A percentile compares a stretch with the other conserved stretches of the same genome.
phyloP scores from a whole-genome alignment of 2,329 filamentous ascomycete genomes.

The Sordariomycetes sp. region DNA sequence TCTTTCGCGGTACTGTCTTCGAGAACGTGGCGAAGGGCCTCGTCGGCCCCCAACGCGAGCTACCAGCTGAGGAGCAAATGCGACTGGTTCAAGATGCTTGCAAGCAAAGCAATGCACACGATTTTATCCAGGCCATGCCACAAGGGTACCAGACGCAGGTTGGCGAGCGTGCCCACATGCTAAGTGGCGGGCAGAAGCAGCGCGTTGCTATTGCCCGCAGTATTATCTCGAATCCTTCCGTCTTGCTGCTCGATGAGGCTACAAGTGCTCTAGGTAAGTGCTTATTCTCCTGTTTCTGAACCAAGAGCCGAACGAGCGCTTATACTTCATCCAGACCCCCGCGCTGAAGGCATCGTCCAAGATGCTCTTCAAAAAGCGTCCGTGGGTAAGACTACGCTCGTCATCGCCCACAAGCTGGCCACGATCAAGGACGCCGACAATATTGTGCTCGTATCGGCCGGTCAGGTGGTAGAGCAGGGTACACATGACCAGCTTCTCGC shows the following conservation, averaged over 20 bases:
- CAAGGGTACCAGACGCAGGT: conserved; percentile 46
- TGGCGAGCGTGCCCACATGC: conserved; percentile 49
- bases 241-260: conserved; percentile 59
- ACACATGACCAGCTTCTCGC: conserved; percentile 71
- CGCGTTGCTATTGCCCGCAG: conserved; percentile 47
- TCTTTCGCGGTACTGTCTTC: conserved; percentile 84
- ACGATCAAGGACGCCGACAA: conserved; percentile 93
- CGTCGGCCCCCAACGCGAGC: conserved; percentile 71
- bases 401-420: conserved; percentile 89
- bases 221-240: conserved; percentile 30
- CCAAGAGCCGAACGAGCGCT: no score
- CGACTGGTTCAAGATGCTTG: conserved; percentile 31
- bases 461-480: conserved; percentile 86
- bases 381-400: conserved; percentile 84
- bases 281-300: not conserved
- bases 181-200: conserved; percentile 59
- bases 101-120: conserved; percentile 32
- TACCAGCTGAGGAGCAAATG: conserved; percentile 32
- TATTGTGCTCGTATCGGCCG: conserved; percentile 85
- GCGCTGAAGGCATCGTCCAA: conserved; percentile 72
- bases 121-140: conserved; percentile 34
- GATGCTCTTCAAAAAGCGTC: conserved; percentile 84
- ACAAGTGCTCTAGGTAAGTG: conserved; percentile 25
- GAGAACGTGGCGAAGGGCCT: conserved; percentile 86
- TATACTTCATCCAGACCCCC: not conserved